phyloP scores from a whole-genome alignment of 495 filamentous ascomycete genomes.

The Amorphotheca resinae region DNA sequence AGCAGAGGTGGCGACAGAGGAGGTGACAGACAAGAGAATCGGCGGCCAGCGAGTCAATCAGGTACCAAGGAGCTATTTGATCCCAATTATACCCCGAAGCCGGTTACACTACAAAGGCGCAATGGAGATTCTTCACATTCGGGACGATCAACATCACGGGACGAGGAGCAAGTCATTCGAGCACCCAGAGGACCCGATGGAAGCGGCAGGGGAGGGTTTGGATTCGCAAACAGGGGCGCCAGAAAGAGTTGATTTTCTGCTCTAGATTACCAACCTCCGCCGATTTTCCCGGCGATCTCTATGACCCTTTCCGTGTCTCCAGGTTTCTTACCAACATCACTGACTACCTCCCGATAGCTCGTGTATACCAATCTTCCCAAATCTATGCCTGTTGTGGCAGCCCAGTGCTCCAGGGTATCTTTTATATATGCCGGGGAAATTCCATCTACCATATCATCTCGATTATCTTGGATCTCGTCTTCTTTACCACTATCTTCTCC shows the following conservation, averaged over 20 bases:
- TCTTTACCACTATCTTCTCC: slow-evolving; percentile 45
- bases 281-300: slow-evolving; percentile 83
- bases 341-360: slow-evolving; percentile 80
- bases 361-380: slow-evolving; percentile 69
- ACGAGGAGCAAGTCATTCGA: slow-evolving; percentile 43
- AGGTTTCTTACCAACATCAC: slow-evolving; percentile 75
- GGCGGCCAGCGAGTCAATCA: slow-evolving; percentile 12
- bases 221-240: slow-evolving; percentile 21
- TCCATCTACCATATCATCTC: slow-evolving; percentile 35
- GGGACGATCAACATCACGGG: slow-evolving; percentile 32
- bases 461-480: slow-evolving; percentile 12
- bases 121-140: slow-evolving; percentile 29
- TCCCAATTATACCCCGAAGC: slow-evolving; percentile 52
- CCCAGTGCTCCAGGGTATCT: slow-evolving; percentile 60
- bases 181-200: slow-evolving; percentile 63
- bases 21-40: slow-evolving; percentile 15
- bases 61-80: slow-evolving; percentile 42
- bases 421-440: slow-evolving; percentile 43
- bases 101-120: slow-evolving; percentile 40
- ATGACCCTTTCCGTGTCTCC: slow-evolving; percentile 70
- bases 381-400: slow-evolving; percentile 50
- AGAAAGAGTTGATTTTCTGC: slow-evolving; percentile 19
- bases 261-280: slow-evolving; percentile 72
- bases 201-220: slow-evolving; percentile 63
- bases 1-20: slow-evolving; percentile 7